These are phyloP conservation scores for Suillus placidus DNA, from an alignment of 768 basidiomycete genomes.

Conservation along the genomic window DNA sequence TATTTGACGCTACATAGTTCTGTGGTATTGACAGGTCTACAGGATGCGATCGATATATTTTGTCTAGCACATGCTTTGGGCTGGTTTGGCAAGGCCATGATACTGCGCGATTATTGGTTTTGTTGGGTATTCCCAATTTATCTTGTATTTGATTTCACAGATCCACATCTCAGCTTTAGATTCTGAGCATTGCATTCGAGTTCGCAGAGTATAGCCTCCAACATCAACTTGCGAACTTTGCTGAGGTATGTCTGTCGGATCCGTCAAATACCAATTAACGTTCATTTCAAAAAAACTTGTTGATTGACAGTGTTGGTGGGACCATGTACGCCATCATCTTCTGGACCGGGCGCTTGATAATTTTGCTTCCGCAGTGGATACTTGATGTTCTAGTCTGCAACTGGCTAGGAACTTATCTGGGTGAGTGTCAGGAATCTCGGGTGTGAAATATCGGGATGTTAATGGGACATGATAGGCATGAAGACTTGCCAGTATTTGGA, in stretches of 20 bases:
- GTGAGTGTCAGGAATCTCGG: slow-evolving; percentile 39
- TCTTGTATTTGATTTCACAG: slow-evolving; percentile 9
- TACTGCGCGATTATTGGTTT: slow-evolving; percentile 91
- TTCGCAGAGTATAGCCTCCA: slow-evolving; percentile 87
- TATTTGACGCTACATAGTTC: not conserved
- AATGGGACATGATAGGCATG: slow-evolving; percentile 58
- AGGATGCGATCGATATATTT: slow-evolving; percentile 86
- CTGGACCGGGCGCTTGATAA: slow-evolving; percentile 17
- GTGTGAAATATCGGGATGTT: slow-evolving; percentile 15
- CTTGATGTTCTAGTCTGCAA: slow-evolving; percentile 87
- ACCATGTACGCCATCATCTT: slow-evolving; percentile 62
- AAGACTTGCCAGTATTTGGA: slow-evolving; percentile 86
- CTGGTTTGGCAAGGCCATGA: slow-evolving; percentile 92
- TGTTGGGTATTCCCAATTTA: slow-evolving; percentile 67
- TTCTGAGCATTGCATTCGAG: slow-evolving; percentile 85
- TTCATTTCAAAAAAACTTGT: slow-evolving; percentile 11
- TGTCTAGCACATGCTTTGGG: slow-evolving; percentile 84
- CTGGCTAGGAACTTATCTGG: slow-evolving; percentile 85
- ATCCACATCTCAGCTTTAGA: slow-evolving; percentile 46
- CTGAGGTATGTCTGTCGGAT: slow-evolving; percentile 58
- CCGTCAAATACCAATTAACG: slow-evolving; percentile 19
- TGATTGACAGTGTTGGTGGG: slow-evolving; percentile 81
- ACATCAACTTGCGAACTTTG: slow-evolving; percentile 87
- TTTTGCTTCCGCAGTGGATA: slow-evolving; percentile 61
- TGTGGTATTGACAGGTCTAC: not conserved